Evolutionary conservation across 441 rosid species (phyloP).

Genomic region (Theobroma grandiflorum): DNA sequence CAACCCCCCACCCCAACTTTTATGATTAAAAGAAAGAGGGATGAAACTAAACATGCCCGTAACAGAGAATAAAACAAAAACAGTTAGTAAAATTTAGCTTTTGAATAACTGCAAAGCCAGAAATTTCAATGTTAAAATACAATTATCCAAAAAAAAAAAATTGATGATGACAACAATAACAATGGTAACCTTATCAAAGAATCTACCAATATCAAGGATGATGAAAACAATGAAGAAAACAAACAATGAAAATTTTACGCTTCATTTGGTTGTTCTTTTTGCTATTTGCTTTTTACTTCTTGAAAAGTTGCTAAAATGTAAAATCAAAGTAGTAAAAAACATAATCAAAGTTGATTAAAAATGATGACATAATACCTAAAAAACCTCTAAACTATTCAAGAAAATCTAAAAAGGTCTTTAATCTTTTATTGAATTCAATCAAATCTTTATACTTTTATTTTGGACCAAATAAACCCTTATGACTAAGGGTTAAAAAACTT

Average conservation of each 20-base stretch:
- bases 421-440: too few species aligned
- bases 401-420: too few species aligned
- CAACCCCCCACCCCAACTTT: neutral
- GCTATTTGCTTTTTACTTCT: neutral
- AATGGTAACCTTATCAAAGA: neutral
- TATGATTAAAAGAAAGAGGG: neutral
- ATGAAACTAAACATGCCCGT: neutral
- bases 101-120: neutral
- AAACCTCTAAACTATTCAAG: too few species aligned
- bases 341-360: neutral
- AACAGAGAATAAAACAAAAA: neutral
- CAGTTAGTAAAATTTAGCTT: neutral
- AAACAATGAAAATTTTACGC: neutral
- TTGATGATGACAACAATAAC: neutral
- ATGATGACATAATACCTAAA: neutral
- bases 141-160: neutral
- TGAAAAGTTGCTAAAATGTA: neutral
- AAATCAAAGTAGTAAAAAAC: neutral
- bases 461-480: too few species aligned
- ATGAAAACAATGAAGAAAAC: neutral
- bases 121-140: slow-evolving; percentile 4
- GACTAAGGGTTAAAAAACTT: too few species aligned
- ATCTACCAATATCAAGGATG: neutral
- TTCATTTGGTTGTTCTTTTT: neutral
- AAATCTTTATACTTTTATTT: too few species aligned